Percentiles rank a stretch among this genome's conserved stretches.
phyloP scores from a whole-genome alignment of 306 rosid species.

The Ormosia semicastrata region DNA sequence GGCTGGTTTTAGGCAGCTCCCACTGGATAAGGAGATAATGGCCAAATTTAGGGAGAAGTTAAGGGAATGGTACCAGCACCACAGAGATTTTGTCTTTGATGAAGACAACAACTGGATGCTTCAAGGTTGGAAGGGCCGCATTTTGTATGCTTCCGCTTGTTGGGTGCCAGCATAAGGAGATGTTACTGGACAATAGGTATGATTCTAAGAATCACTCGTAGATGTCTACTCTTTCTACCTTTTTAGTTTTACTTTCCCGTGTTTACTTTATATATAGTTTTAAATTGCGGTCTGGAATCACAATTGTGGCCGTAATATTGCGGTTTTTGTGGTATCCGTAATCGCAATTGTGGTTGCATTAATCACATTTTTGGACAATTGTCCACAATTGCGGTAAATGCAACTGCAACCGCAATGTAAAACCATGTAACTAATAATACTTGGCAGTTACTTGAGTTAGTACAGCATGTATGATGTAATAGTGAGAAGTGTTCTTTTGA shows the following conservation, averaged over 20 bases:
- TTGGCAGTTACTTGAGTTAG: conserved; percentile 8
- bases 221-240: not conserved
- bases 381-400: too few species aligned
- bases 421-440: not conserved
- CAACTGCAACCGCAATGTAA: too few species aligned
- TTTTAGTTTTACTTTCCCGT: not conserved
- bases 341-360: too few species aligned
- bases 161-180: conserved; percentile 66
- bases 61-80: conserved; percentile 58
- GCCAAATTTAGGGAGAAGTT: conserved; percentile 39
- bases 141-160: conserved; percentile 61
- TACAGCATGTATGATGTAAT: conserved; percentile 10
- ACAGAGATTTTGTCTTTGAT: conserved; percentile 65
- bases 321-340: too few species aligned
- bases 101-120: conserved; percentile 72
- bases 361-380: too few species aligned
- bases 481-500: conserved; percentile 13
- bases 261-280: not conserved
- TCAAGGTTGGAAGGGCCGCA: conserved; percentile 90
- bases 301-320: too few species aligned
- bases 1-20: conserved; percentile 71
- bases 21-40: conserved; percentile 56
- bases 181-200: conserved; percentile 26
- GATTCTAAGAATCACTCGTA: too few species aligned
- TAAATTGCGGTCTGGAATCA: too few species aligned